Conservation (phyloP, 345 rosid genomes). For the Salix koriyanagi region DNA sequence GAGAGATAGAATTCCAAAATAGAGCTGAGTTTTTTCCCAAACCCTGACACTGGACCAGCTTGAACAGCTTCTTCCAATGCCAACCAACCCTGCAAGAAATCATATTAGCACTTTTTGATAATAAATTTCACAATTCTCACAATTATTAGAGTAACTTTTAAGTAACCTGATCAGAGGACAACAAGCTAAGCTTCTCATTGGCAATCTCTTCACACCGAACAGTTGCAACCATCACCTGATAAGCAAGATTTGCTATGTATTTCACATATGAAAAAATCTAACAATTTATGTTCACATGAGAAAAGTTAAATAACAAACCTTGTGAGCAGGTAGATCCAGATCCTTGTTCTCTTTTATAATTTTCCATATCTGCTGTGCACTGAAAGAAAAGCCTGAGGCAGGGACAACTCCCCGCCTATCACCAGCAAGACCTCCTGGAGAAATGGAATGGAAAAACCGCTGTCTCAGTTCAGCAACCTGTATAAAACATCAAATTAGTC, state of each 20-base stretch:
- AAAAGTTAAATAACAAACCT: slow-evolving; percentile 10
- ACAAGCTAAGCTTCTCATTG: slow-evolving; percentile 19
- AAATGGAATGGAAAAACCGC: slow-evolving; percentile 31
- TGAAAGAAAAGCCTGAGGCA: slow-evolving; percentile 33
- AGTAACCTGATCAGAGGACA: slow-evolving; percentile 27
- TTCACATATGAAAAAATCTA: background rate
- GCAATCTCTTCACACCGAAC: slow-evolving; percentile 39
- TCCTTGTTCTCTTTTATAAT: slow-evolving; percentile 34
- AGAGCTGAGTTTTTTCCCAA: slow-evolving; percentile 28
- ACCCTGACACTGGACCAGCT: slow-evolving; percentile 26
- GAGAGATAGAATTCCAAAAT: slow-evolving; percentile 27
- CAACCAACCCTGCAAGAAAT: slow-evolving; percentile 28
- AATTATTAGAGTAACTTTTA: background rate
- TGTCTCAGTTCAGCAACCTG: slow-evolving; percentile 38
- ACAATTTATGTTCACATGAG: background rate
- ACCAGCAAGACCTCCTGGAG: slow-evolving; percentile 40
- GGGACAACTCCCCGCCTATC: slow-evolving; percentile 32
- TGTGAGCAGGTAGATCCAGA: slow-evolving; percentile 36
- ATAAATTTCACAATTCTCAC: background rate
- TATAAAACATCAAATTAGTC: background rate
- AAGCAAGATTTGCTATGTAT: slow-evolving; percentile 1
- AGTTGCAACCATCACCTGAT: slow-evolving; percentile 38
- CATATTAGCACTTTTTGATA: background rate
- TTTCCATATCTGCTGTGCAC: slow-evolving; percentile 33
- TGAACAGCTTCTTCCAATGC: slow-evolving; percentile 29